phyloP scores from a whole-genome alignment of 331 rosid species.

The Telfairia occidentalis region DNA sequence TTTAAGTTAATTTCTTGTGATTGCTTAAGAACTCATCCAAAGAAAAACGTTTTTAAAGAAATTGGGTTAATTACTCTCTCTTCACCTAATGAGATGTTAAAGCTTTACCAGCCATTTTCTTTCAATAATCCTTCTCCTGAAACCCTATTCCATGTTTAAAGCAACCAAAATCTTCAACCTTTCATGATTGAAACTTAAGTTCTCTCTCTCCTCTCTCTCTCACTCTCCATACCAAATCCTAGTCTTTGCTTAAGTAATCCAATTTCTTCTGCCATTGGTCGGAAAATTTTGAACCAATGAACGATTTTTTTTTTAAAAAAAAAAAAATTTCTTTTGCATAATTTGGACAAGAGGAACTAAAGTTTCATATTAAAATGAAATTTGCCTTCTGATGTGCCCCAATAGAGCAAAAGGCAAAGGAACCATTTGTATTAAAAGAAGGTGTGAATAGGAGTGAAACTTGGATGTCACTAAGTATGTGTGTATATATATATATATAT shows the following conservation, averaged over 20 bases:
- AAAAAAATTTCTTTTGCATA: neutral
- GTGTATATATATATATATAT: neutral
- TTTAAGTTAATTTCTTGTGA: neutral
- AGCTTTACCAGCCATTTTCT: neutral
- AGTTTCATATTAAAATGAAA: neutral
- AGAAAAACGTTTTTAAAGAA: neutral
- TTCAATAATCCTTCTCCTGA: neutral
- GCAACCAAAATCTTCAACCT: neutral
- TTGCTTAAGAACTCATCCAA: constrained; percentile 10
- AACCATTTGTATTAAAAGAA: neutral
- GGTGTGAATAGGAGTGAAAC: neutral
- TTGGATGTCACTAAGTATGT: neutral
- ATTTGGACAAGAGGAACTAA: neutral
- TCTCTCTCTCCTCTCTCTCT: neutral
- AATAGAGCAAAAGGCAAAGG: neutral
- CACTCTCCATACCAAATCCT: neutral
- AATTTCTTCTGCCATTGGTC: neutral
- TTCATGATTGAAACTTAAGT: neutral
- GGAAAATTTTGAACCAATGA: no score
- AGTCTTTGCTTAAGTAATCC: neutral
- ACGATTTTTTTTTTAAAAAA: neutral
- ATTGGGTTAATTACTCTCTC: neutral
- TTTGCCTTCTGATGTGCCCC: neutral
- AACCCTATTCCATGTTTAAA: neutral
- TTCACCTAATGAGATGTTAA: constrained; percentile 12